These are phyloP conservation scores for Adansonia grandidieri DNA, from an alignment of 441 rosid genomes.

Conservation along the genomic window DNA sequence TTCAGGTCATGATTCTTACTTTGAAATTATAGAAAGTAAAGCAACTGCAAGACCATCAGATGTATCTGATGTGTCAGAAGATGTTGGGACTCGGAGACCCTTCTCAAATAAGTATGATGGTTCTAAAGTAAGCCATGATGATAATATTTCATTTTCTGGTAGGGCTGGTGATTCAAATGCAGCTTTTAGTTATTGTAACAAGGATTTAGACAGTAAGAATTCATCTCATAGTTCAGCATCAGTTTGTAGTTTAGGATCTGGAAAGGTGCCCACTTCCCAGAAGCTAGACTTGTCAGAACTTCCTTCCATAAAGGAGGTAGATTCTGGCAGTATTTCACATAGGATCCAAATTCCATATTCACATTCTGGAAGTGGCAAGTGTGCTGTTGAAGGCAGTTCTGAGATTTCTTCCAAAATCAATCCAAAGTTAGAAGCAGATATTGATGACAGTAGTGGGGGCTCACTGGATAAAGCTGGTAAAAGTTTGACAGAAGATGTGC, in stretches of 20 bases:
- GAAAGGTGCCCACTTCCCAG: conserved; percentile 40
- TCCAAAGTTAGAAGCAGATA: conserved; percentile 44
- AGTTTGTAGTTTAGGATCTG: conserved; percentile 49
- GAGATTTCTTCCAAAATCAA: conserved; percentile 34
- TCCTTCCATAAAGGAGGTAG: conserved; percentile 39
- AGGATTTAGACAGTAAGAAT: conserved; percentile 48
- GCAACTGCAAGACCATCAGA: conserved; percentile 47
- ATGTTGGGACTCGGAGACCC: conserved; percentile 40
- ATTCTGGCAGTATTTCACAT: conserved; percentile 36
- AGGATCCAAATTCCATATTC: conserved; percentile 39
- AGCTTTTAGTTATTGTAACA: conserved; percentile 36
- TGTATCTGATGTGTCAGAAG: conserved; percentile 45
- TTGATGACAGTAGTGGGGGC: conserved; percentile 29
- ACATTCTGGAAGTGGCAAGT: conserved; percentile 32
- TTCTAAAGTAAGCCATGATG: conserved; percentile 59
- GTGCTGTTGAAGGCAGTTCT: conserved; percentile 30
- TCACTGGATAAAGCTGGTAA: conserved; percentile 40
- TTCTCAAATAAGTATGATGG: conserved; percentile 40
- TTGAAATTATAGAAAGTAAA: conserved; percentile 67
- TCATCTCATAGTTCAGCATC: conserved; percentile 46
- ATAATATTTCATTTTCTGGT: conserved; percentile 55
- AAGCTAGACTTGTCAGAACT: conserved; percentile 40
- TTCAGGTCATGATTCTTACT: conserved; percentile 60
- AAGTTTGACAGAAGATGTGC: conserved; percentile 44
- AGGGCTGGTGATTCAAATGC: conserved; percentile 41